A percentile compares a stretch with the other conserved stretches of the same genome.
Conservation (phyloP, 1,284 basidiomycete genomes). For the Puccinia novopanici region DNA sequence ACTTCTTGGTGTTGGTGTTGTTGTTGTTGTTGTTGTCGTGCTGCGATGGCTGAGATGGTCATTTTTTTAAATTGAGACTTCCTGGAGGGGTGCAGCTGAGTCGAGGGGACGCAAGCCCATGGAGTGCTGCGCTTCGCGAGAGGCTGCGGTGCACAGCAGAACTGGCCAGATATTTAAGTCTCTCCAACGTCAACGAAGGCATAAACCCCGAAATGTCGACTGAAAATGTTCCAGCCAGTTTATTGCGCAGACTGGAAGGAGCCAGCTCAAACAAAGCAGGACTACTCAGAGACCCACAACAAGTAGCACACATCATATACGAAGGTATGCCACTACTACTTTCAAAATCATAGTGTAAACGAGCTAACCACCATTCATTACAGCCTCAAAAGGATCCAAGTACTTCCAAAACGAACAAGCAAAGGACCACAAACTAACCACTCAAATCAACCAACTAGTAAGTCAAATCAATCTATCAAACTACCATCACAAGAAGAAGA, state of each 20-base stretch:
- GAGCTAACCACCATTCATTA: conserved; percentile 42
- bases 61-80: too few relatives aligned
- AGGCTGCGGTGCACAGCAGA: too few relatives aligned
- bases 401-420: conserved; percentile 58
- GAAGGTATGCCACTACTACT: neutral
- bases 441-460: conserved; percentile 52
- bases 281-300: conserved; percentile 56
- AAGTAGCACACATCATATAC: conserved; percentile 39
- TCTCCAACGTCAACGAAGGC: too few relatives aligned
- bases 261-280: conserved; percentile 58
- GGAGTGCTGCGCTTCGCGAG: too few relatives aligned
- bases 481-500: neutral
- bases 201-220: too few relatives aligned
- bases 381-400: conserved; percentile 57
- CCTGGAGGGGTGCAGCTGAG: too few relatives aligned
- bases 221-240: neutral
- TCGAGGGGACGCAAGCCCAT: too few relatives aligned
- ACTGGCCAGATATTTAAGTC: too few relatives aligned
- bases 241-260: conserved; percentile 23
- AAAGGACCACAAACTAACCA: conserved; percentile 55
- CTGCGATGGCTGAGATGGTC: neutral
- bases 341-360: neutral
- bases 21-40: neutral
- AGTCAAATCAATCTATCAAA: neutral
- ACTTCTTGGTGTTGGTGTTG: neutral